Base-by-base conservation (phyloP, 2,329 filamentous ascomycete genomes). In the Acrocalymma vagum region DNA sequence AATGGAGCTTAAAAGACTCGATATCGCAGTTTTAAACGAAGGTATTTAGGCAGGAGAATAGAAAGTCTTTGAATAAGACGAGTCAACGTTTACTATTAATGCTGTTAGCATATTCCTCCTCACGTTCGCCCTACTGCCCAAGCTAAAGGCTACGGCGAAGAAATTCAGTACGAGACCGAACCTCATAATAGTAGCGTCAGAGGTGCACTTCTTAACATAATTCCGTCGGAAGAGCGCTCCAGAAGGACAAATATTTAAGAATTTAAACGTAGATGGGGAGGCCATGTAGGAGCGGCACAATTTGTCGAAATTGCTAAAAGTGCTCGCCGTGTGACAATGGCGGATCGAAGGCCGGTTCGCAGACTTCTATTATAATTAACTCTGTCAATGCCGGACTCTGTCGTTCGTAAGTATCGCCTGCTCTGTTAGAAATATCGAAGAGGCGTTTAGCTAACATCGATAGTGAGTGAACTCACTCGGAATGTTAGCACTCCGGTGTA, bases 101-200 rank as follows among this genome's bases (percentile, higher is more conserved):
- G 64, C 70, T 2, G 50, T 71, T 1, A 63, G 60, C 6, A 70
- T 71, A 6, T 56, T 63, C 9, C 52, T 74, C 6, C 58, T 74
- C 3, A 54, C 58, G 1, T 40, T 65, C 4, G 34, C 54, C 5
- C 44, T 63, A 3, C 40, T 64, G 2, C 60, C 61, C 0, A 60
- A 56, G 36, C 38, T 65, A 24, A 48, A 48, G 16, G 33, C 45
- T 21, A 58, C 53, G 14, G 57, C 57, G 4, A 27, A 34, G 5
- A 33, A 33, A 6, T 58, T 45, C 22, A 50, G 51, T 15, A 46
- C 35, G 4, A 39, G 47, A 3, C 54, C 61, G 6, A 56, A 51
- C 7, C 43, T 70, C 6, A 55, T 54, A 1, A 49, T 68, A 24
- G 56, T 65, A 3, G 48, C 57, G 3, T 63, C 59, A n/a, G 62